Base-by-base conservation (phyloP, 345 rosid genomes). In the Noccaea bulbosa region DNA sequence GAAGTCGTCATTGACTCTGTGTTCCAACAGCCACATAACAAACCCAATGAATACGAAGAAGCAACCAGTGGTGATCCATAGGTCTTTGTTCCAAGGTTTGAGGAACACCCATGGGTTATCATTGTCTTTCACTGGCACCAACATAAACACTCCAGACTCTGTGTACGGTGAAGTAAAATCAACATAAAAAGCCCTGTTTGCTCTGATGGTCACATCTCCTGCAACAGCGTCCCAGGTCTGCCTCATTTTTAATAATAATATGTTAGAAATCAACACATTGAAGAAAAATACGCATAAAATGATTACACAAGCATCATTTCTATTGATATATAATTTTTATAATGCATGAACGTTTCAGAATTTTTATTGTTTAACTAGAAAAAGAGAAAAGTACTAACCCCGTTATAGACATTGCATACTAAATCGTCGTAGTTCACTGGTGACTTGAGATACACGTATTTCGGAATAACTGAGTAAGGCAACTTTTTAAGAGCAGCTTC, bases 101-200 rank as follows among this genome's bases (percentile, higher is more conserved):
- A 88, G 58, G 80, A 93, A 88, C 57, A 80, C 69, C 96, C 95
- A 93, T 40, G 85, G 73, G 71, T 82, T 60, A 20, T 61, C 33
- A 6, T 74, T 63, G 27, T 82, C 82, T 64, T 38, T 82, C 8
- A 84, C 39, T 0, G 86, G 87, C 11, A 92, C 95, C 1, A 88
- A 0, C 97, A 90, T 92, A 7, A 83, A 62, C 8, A 90, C 91
- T 6, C 95, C 93, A 0, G 93, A 83, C 37, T 88, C 87, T 5
- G 88, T 73, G 74, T 72, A 92, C 0, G 97, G 98, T 46, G 87
- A 30, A 1, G 95, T 84, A 60, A 88, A 92, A 34, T 92, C 98
- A 5, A 76, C 92, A 20, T 11, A 48, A 6, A 0, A 1, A 6
- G 95, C 80, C 44, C 95, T 84, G 8, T 85, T 49, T 1, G 75